phyloP scores from a whole-genome alignment of 2,329 filamentous ascomycete species.

The Tolypocladium tundrense region DNA sequence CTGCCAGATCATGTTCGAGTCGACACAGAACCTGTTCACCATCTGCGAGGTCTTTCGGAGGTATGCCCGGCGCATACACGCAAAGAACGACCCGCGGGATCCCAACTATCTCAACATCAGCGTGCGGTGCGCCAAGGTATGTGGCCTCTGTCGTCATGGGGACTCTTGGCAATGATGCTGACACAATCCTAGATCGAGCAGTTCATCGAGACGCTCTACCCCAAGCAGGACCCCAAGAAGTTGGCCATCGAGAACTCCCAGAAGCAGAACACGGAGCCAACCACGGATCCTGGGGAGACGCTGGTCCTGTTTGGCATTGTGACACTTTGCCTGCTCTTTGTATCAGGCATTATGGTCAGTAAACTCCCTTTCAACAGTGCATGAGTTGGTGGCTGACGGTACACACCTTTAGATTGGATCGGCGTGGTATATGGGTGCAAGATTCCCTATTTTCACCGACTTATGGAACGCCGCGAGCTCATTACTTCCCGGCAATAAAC shows the following conservation, averaged over 20 bases:
- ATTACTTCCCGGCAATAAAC: slow-evolving; percentile 11
- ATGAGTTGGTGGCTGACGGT: background rate
- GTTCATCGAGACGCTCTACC: slow-evolving; percentile 91
- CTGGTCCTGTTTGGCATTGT: slow-evolving; percentile 58
- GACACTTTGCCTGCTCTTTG: slow-evolving; percentile 55
- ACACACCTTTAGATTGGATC: slow-evolving; percentile 52
- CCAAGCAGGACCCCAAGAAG: slow-evolving; percentile 63
- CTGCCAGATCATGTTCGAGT: slow-evolving; percentile 83
- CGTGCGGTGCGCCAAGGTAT: slow-evolving; percentile 74
- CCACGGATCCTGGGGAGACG: slow-evolving; percentile 47
- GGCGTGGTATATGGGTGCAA: slow-evolving; percentile 72
- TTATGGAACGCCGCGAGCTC: slow-evolving; percentile 16
- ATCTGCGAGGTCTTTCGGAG: slow-evolving; percentile 74
- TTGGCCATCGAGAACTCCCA: slow-evolving; percentile 30
- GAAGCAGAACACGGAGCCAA: slow-evolving; percentile 28
- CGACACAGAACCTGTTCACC: slow-evolving; percentile 76
- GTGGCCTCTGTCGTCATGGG: background rate
- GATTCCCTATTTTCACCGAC: slow-evolving; percentile 49
- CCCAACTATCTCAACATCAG: slow-evolving; percentile 90
- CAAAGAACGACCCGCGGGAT: slow-evolving; percentile 89
- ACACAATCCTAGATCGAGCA: slow-evolving; percentile 63
- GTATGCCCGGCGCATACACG: slow-evolving; percentile 73
- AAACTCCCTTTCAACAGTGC: too few species aligned
- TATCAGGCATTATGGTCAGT: slow-evolving; percentile 68
- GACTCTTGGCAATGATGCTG: background rate